Conservation (phyloP, 2,329 filamentous ascomycete genomes). For the Curvularia verruculosa region DNA sequence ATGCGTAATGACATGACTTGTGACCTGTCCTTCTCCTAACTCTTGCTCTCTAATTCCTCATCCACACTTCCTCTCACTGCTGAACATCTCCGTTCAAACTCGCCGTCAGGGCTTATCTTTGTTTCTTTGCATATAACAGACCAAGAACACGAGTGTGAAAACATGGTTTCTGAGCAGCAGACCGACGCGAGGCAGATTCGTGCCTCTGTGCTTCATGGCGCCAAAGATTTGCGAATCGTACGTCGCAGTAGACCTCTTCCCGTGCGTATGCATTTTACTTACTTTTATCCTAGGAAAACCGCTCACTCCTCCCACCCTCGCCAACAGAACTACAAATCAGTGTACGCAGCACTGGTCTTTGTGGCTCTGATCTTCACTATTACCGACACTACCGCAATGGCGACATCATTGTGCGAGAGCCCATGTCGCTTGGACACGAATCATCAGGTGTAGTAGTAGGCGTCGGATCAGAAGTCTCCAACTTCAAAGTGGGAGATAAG, state of each 20-base stretch:
- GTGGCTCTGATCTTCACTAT: slow-evolving; percentile 80
- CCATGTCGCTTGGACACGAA: slow-evolving; percentile 80
- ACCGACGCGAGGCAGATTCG: slow-evolving; percentile 49
- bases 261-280: neutral
- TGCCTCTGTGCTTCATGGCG: slow-evolving; percentile 64
- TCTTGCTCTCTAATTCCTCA: neutral
- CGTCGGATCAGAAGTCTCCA: slow-evolving; percentile 68
- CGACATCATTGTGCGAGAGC: slow-evolving; percentile 79
- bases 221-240: slow-evolving; percentile 66
- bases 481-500: slow-evolving; percentile 74
- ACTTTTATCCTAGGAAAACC: slow-evolving; percentile 57
- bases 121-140: neutral
- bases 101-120: neutral
- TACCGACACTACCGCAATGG: slow-evolving; percentile 87
- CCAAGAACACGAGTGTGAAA: neutral
- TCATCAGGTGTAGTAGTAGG: slow-evolving; percentile 79
- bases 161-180: slow-evolving; percentile 30
- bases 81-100: neutral
- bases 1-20: slow-evolving; percentile 7
- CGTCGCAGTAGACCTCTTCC: slow-evolving; percentile 20
- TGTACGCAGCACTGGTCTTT: slow-evolving; percentile 71
- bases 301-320: slow-evolving; percentile 55
- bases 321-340: slow-evolving; percentile 66
- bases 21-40: neutral
- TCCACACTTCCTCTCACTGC: neutral